Percentiles rank a stretch among this genome's conserved stretches.
phyloP scores from a whole-genome alignment of 148 eudicot species.

The Silene latifolia region DNA sequence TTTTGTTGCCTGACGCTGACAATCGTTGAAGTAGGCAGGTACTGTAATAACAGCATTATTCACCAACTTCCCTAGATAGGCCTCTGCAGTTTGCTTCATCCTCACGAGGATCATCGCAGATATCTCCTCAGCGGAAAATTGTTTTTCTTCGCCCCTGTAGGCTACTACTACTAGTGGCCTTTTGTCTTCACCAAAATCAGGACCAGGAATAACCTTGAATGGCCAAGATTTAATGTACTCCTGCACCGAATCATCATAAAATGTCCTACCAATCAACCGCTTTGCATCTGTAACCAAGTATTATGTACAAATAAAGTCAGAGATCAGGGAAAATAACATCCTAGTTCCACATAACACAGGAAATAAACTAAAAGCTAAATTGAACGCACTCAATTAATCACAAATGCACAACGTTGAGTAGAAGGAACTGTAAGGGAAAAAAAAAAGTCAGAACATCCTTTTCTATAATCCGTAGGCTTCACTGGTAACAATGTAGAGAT shows the following conservation, averaged over 20 bases:
- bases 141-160: constrained; percentile 19
- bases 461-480: too few species aligned
- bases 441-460: too few species aligned
- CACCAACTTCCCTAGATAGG: constrained; percentile 13
- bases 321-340: neutral
- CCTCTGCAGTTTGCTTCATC: constrained; percentile 23
- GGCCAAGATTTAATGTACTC: constrained; percentile 18
- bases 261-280: constrained; percentile 21
- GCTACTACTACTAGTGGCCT: constrained; percentile 21
- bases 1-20: constrained; percentile 24
- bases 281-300: constrained; percentile 16
- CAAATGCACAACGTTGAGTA: too few species aligned
- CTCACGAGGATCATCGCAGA: constrained; percentile 30
- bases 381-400: too few species aligned
- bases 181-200: neutral
- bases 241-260: neutral
- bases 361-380: too few species aligned
- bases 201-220: constrained; percentile 14
- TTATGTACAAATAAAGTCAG: neutral
- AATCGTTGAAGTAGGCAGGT: constrained; percentile 31
- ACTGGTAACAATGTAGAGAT: too few species aligned
- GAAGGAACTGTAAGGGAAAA: too few species aligned
- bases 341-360: too few species aligned
- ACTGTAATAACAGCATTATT: constrained; percentile 28
- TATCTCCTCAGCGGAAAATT: constrained; percentile 28